These are phyloP conservation scores for Chrysopogon serrulatus DNA, from an alignment of 176 grass and related monocot species.

Conservation along the genomic window DNA sequence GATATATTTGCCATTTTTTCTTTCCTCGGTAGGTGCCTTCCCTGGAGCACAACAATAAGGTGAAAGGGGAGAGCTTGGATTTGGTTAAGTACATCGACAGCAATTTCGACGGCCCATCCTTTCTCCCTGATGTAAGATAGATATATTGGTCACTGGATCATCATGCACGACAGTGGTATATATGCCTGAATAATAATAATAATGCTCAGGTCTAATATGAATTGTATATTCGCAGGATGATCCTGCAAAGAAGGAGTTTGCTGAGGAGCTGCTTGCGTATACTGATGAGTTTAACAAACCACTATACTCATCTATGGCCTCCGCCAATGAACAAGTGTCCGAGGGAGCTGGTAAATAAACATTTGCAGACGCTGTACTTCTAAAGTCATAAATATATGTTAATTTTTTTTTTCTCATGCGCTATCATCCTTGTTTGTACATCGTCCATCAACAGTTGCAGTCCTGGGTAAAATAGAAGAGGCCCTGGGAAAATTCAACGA, in stretches of 20 bases:
- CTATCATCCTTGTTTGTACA: neutral
- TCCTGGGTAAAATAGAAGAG: constrained; percentile 77
- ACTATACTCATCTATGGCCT: constrained; percentile 19
- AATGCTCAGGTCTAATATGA: too few relatives aligned
- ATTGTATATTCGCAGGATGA: too few relatives aligned
- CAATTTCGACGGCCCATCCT: constrained; percentile 58
- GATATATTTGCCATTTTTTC: neutral
- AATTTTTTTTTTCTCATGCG: neutral
- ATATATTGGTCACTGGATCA: too few relatives aligned
- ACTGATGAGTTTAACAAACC: constrained; percentile 46
- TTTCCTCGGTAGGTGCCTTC: constrained; percentile 58
- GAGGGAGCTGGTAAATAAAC: constrained; percentile 39
- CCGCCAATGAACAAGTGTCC: constrained; percentile 42
- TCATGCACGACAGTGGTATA: constrained; percentile 39
- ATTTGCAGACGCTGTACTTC: too few relatives aligned
- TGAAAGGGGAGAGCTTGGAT: constrained; percentile 88
- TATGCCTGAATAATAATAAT: too few relatives aligned
- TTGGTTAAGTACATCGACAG: constrained; percentile 72
- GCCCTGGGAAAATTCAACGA: too few relatives aligned
- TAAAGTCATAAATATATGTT: too few relatives aligned
- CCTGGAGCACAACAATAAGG: constrained; percentile 82
- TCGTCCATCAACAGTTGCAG: constrained; percentile 72
- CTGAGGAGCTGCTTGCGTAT: constrained; percentile 69
- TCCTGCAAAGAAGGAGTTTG: constrained; percentile 56
- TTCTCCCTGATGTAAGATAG: constrained; percentile 79